Base-by-base conservation (phyloP, 345 rosid species). In the Bretschneidera sinensis region DNA sequence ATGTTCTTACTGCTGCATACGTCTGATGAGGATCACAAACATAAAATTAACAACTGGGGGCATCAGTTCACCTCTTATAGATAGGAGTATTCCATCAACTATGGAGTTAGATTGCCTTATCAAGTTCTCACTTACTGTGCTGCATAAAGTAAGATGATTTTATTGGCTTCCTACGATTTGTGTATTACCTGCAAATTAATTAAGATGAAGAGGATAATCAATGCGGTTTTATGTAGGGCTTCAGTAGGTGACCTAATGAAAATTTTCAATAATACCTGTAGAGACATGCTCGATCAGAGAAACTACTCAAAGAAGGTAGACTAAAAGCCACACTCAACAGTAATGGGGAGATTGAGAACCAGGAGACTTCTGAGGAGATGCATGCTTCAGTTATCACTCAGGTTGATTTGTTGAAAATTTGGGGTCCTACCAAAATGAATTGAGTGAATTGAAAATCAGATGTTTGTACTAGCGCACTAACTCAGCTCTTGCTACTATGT, bases 241-340 rank as follows among this genome's bases (percentile, higher is more conserved):
- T 23, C 52, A 19, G 5, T 18, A n/a, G 24, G 19, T 43, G 23
- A 62, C 45, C 25, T 48, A 51, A 60, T 13, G 19, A 18, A 34
- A 45, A 18, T 19, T 45, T 11, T 24, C 60, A 19, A 18, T 63
- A 51, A 43, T 62, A 70, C 55, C 54, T n/a, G n/a, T n/a, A 87
- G 95, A 81, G 82, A 55, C 95, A 87, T 60, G 55, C 67, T 65
- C 83, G 88, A 57, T 83, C 95, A 21, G 83, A 81, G 76, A 87
- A 85, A 67, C 69, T 83, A 62, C 74, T 83, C 23, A 78, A 81
- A 71, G 88, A 82, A 65, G 81, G 82, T 61, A 82, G 77, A 63
- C 74, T 87, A 57, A 85, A 85, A 80, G 71, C 76, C 24, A 71
- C 78, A 61, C 85, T 87, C 50, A 83, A 85, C 54, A 68, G 77